Conservation (phyloP, 805 yeast genomes). For the Yarrowia alimentaria region DNA sequence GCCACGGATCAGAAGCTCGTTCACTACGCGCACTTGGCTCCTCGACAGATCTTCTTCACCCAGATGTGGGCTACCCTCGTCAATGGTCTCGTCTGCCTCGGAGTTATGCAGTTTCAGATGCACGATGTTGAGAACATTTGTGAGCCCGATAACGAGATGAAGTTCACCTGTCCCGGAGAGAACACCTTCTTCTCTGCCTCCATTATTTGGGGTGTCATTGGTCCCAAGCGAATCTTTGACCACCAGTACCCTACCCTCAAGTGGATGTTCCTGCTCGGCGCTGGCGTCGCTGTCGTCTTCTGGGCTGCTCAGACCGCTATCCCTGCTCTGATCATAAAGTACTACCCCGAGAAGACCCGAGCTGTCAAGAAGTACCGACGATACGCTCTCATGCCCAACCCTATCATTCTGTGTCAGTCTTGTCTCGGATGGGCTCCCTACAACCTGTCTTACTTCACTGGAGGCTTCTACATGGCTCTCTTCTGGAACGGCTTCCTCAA, state of each 20-base stretch:
- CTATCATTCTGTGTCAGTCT: constrained; percentile 2
- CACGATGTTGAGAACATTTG: constrained; percentile 38
- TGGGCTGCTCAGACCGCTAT: constrained; percentile 7
- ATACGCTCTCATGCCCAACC: constrained; percentile 1
- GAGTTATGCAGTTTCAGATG: constrained; percentile 39
- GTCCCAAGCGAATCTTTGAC: constrained; percentile 49
- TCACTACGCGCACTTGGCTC: constrained; percentile 60
- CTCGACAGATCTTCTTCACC: constrained; percentile 49
- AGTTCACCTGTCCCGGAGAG: constrained; percentile 41
- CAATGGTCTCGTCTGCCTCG: constrained; percentile 38
- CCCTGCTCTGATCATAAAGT: constrained; percentile 31
- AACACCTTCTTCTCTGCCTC: constrained; percentile 53
- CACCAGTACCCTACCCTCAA: constrained; percentile 33
- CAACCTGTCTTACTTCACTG: constrained; percentile 44
- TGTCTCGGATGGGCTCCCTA: constrained; percentile 14
- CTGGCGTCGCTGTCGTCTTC: constrained; percentile 33
- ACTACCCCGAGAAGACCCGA: constrained; percentile 23
- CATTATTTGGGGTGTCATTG: constrained; percentile 46
- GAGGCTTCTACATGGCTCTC: constrained; percentile 45
- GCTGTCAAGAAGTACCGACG: background rate
- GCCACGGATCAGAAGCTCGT: constrained; percentile 58
- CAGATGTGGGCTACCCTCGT: constrained; percentile 46
- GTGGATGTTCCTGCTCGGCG: constrained; percentile 33
- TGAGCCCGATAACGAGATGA: constrained; percentile 28
- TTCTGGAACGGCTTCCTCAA: constrained; percentile 48